These are phyloP conservation scores for Ceratonia siliqua DNA, from an alignment of 306 rosid species.

Conservation along the genomic window DNA sequence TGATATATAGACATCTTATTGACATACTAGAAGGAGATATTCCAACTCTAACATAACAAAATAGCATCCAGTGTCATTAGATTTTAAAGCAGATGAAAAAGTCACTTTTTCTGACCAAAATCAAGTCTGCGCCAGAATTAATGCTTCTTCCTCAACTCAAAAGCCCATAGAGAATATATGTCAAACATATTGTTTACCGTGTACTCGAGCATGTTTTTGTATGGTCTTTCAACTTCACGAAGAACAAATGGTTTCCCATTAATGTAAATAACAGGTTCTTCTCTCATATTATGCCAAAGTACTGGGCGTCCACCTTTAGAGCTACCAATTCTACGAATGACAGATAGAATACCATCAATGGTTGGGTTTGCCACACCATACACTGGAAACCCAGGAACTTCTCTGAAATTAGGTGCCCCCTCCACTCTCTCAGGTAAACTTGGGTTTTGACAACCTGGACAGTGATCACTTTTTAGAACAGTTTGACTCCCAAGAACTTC, in stretches of 20 bases:
- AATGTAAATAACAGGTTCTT: constrained; percentile 93
- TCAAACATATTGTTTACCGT: constrained; percentile 53
- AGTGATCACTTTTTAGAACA: constrained; percentile 88
- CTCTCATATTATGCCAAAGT: constrained; percentile 97
- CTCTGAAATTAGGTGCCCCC: constrained; percentile 92
- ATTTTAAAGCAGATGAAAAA: constrained; percentile 11
- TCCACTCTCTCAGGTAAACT: constrained; percentile 77
- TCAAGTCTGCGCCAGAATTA: background rate
- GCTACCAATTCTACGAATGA: constrained; percentile 68
- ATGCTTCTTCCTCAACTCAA: constrained; percentile 12
- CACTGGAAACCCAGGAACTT: constrained; percentile 91
- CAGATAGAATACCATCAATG: constrained; percentile 83
- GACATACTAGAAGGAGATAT: background rate
- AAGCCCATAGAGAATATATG: constrained; percentile 15
- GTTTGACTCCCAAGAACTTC: constrained; percentile 95
- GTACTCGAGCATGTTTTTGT: constrained; percentile 89
- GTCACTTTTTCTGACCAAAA: constrained; percentile 11
- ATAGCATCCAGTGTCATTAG: background rate
- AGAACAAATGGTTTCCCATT: constrained; percentile 95
- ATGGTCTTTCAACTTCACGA: constrained; percentile 94
- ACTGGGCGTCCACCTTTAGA: constrained; percentile 64
- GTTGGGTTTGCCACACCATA: constrained; percentile 98
- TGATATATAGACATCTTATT: constrained; percentile 17
- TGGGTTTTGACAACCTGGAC: constrained; percentile 80
- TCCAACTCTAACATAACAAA: background rate